Conservation (phyloP, 1,284 basidiomycete genomes). For the Cutaneotrichosporon mucoides region DNA sequence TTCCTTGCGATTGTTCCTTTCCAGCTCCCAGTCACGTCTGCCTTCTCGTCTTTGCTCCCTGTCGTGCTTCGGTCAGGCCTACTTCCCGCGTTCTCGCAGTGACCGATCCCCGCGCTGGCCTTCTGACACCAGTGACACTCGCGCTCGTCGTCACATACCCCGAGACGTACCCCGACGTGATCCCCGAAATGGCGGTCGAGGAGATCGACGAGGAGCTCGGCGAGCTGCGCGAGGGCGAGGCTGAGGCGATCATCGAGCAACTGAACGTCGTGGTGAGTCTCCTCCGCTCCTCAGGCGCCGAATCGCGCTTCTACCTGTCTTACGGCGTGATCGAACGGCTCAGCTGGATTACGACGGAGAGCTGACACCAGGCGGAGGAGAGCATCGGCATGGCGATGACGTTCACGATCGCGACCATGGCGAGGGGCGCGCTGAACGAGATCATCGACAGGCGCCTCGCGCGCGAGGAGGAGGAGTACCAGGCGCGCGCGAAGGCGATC, state of each 20-base stretch:
- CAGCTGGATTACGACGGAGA: no score
- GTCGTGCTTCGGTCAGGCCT: no score
- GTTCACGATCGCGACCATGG: conserved; percentile 83
- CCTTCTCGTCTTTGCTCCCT: no score
- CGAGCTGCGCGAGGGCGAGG: conserved; percentile 56
- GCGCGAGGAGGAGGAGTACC: conserved; percentile 60
- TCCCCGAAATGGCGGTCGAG: conserved; percentile 71
- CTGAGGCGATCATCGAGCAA: conserved; percentile 61
- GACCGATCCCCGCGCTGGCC: no score
- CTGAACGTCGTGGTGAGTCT: conserved; percentile 62
- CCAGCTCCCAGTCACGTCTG: no score
- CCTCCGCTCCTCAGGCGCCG: no score
- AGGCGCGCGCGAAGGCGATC: conserved; percentile 64
- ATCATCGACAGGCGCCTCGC: conserved; percentile 62
- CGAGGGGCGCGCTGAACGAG: conserved; percentile 70
- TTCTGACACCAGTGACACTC: conserved; percentile 61
- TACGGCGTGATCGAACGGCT: no score
- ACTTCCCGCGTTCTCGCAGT: no score
- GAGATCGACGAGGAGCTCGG: conserved; percentile 54
- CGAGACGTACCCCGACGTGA: conserved; percentile 65
- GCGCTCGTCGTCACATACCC: conserved; percentile 67
- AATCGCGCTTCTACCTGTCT: no score
- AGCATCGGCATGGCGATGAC: conserved; percentile 97
- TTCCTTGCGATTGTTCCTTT: no score
- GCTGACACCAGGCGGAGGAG: conserved; percentile 66